These are phyloP conservation scores for Neurospora sp. DNA, from an alignment of 495 filamentous ascomycete species.

Conservation along the genomic window DNA sequence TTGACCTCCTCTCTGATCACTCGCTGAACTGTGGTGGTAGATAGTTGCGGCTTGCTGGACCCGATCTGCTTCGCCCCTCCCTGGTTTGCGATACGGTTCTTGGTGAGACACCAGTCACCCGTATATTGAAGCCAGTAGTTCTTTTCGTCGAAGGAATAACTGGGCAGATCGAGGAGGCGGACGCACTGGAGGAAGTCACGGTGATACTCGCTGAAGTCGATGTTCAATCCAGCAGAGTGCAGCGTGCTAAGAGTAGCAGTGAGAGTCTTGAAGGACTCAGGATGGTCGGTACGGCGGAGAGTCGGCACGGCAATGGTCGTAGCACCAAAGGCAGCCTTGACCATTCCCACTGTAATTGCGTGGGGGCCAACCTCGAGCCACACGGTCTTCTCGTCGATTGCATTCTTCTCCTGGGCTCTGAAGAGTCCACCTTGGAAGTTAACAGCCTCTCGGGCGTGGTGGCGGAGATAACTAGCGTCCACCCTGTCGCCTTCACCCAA, in stretches of 20 bases:
- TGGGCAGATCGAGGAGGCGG: conserved; percentile 56
- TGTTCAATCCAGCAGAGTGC: conserved; percentile 52
- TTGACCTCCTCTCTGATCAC: conserved; percentile 48
- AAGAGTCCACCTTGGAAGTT: conserved; percentile 59
- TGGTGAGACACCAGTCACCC: conserved; percentile 59
- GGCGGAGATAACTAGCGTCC: conserved; percentile 50
- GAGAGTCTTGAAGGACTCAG: conserved; percentile 54
- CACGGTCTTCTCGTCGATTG: conserved; percentile 46
- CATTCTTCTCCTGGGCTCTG: conserved; percentile 36
- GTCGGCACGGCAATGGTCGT: conserved; percentile 48
- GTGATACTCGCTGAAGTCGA: conserved; percentile 75
- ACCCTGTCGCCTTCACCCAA: conserved; percentile 49
- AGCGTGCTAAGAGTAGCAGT: conserved; percentile 49
- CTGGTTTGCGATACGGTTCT: conserved; percentile 54
- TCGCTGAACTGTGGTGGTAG: conserved; percentile 41
- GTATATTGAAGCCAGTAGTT: conserved; percentile 76
- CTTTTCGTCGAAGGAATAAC: conserved; percentile 71
- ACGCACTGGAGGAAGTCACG: conserved; percentile 53
- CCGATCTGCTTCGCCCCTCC: conserved; percentile 40
- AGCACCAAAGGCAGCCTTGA: conserved; percentile 54
- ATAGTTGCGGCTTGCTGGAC: conserved; percentile 34
- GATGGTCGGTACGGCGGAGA: conserved; percentile 35
- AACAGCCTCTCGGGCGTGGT: conserved; percentile 62
- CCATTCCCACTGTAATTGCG: conserved; percentile 58
- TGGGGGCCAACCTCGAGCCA: conserved; percentile 65